Evolutionary conservation across 2,329 filamentous ascomycete genomes (phyloP).

Genomic region (Drechslerella stenobrocha): DNA sequence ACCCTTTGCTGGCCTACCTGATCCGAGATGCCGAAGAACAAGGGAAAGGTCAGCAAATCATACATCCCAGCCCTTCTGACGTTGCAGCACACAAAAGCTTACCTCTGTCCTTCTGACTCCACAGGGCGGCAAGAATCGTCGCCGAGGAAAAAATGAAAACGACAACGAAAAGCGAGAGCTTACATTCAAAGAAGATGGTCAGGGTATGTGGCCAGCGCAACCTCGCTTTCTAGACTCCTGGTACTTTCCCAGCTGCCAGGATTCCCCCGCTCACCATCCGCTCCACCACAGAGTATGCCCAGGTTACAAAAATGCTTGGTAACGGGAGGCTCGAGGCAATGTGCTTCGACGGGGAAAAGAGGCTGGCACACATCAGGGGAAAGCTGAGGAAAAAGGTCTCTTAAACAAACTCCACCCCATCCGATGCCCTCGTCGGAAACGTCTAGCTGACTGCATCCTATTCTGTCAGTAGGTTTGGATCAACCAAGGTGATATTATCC

Average conservation of each 20-base stretch:
- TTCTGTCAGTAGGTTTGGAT: constrained; percentile 72
- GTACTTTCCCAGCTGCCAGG: background rate
- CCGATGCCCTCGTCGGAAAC: background rate
- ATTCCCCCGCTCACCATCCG: constrained; percentile 1
- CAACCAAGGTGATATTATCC: constrained; percentile 95
- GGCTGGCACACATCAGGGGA: constrained; percentile 82
- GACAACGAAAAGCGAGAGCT: constrained; percentile 99
- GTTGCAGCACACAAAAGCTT: background rate
- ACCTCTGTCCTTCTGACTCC: constrained; percentile 18
- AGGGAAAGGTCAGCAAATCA: constrained; percentile 81
- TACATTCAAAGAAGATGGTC: constrained; percentile 97
- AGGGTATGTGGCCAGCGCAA: constrained; percentile 61
- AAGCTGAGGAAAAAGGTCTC: constrained; percentile 92
- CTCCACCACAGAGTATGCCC: constrained; percentile 67
- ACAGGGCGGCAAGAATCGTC: constrained; percentile 96
- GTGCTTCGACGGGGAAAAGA: constrained; percentile 92
- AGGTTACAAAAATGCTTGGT: constrained; percentile 92
- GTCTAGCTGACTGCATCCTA: constrained; percentile 1
- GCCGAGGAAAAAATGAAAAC: constrained; percentile 98
- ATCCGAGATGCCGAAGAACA: constrained; percentile 87
- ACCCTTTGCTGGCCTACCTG: background rate
- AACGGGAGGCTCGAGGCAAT: constrained; percentile 91
- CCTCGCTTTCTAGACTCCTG: constrained; percentile 10
- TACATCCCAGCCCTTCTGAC: constrained; percentile 50
- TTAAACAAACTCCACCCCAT: background rate